These are phyloP conservation scores for Candida freyschussii DNA, from an alignment of 1,139 yeast genomes.

Conservation along the genomic window DNA sequence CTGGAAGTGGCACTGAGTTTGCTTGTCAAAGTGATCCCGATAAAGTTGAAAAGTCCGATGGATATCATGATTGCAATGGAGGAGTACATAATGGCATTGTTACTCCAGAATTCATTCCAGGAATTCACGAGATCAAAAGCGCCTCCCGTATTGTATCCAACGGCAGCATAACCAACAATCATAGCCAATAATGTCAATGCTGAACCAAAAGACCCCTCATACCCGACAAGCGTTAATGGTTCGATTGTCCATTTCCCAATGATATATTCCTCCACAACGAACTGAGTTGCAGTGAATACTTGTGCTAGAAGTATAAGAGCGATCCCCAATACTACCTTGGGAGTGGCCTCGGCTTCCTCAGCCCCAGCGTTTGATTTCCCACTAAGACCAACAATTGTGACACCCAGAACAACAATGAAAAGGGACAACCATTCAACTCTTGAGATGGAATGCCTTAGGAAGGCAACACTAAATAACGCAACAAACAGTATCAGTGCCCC, in stretches of 20 bases:
- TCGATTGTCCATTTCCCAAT: conserved; percentile 48
- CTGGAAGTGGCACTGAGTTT: conserved; percentile 70
- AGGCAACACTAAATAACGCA: conserved; percentile 63
- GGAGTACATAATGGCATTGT: conserved; percentile 40
- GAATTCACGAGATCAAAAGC: conserved; percentile 57
- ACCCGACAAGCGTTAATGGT: conserved; percentile 67
- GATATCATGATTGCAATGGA: conserved; percentile 67
- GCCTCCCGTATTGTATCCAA: conserved; percentile 38
- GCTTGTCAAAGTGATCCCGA: conserved; percentile 68
- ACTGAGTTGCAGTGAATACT: conserved; percentile 66
- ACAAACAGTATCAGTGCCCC: conserved; percentile 77
- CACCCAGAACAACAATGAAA: conserved; percentile 57
- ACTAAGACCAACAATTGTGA: conserved; percentile 68
- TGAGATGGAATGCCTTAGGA: conserved; percentile 52
- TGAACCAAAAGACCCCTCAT: conserved; percentile 70
- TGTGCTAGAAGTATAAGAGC: conserved; percentile 56
- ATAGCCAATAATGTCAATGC: conserved; percentile 40
- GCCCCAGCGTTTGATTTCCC: conserved; percentile 37
- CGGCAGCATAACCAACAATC: conserved; percentile 39
- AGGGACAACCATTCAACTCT: conserved; percentile 68
- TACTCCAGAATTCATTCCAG: conserved; percentile 43
- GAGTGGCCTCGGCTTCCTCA: conserved; percentile 16
- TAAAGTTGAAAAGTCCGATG: conserved; percentile 67
- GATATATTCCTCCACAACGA: conserved; percentile 73
- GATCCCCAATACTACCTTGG: conserved; percentile 46